Evolutionary conservation across 371 early-diverging fungal species (phyloP).

Genomic region (Zancudomyces culisetae): DNA sequence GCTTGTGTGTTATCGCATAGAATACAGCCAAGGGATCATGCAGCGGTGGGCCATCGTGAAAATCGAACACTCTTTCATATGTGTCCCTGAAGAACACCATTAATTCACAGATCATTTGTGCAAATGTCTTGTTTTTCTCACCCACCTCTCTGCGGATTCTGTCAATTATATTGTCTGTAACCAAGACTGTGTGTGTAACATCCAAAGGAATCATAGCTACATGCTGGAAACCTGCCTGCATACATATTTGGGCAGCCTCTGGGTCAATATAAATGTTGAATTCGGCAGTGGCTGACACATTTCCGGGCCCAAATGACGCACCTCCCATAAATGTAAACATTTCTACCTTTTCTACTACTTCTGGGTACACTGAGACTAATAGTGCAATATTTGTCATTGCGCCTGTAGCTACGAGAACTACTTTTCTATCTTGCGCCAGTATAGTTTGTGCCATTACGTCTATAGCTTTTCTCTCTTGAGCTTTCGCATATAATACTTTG

Average conservation of each 20-base stretch:
- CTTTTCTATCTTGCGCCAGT: conserved; percentile 1
- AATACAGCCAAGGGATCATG: neutral
- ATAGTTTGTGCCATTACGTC: conserved; percentile 10
- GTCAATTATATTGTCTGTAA: conserved; percentile 6
- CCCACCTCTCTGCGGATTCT: conserved; percentile 3
- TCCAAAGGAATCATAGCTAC: conserved; percentile 18
- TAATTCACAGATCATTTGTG: conserved; percentile 10
- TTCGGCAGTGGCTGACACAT: conserved; percentile 14
- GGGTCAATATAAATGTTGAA: conserved; percentile 25
- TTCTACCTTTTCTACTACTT: conserved; percentile 10
- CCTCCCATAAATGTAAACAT: conserved; percentile 21
- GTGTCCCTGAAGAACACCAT: conserved; percentile 10
- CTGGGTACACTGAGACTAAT: conserved; percentile 18
- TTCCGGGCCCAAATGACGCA: conserved; percentile 13
- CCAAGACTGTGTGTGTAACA: conserved; percentile 15
- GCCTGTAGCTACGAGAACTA: conserved; percentile 17
- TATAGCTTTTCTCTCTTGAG: conserved; percentile 13
- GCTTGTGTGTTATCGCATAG: neutral
- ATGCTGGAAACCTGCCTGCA: conserved; percentile 10
- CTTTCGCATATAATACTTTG: neutral
- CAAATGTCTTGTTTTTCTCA: conserved; percentile 5
- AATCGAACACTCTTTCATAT: neutral
- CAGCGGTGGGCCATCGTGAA: neutral
- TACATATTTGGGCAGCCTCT: conserved; percentile 19
- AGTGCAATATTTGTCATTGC: conserved; percentile 23